Percentiles rank a stretch among this genome's conserved stretches.
Conservation (phyloP, 305 asterid species). For the Fraxinus greggii region DNA sequence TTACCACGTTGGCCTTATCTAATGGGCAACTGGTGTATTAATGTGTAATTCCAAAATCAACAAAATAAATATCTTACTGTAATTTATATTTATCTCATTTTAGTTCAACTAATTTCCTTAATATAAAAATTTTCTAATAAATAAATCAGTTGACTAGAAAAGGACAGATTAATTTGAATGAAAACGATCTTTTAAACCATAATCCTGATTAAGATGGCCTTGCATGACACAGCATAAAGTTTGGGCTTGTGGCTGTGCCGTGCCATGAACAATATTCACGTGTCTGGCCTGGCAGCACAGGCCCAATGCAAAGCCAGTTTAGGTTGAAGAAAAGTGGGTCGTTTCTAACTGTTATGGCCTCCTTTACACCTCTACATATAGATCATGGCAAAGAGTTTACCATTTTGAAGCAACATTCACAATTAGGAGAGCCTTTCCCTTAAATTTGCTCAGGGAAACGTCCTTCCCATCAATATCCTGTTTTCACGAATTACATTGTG, state of each 20-base stretch:
- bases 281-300: background rate
- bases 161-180: background rate
- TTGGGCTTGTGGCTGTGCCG: background rate
- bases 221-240: background rate
- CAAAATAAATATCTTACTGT: constrained; percentile 17
- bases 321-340: background rate
- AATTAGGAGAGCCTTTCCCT: constrained; percentile 71
- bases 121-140: background rate
- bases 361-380: background rate
- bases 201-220: background rate
- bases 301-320: background rate
- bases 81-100: background rate
- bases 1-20: background rate
- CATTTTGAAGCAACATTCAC: constrained; percentile 95
- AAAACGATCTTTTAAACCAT: background rate
- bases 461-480: constrained; percentile 88
- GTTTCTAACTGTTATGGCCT: background rate
- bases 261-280: background rate
- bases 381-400: constrained; percentile 38
- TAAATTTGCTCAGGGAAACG: constrained; percentile 71
- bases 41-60: constrained; percentile 11
- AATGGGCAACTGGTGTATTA: background rate
- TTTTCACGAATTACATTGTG: constrained; percentile 17
- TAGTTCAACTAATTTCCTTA: background rate
- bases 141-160: background rate